A percentile compares a stretch with the other conserved stretches of the same genome.
These are phyloP conservation scores for Conidiobolus incongruus DNA, from an alignment of 371 early-diverging fungal genomes.

Conservation along the genomic window DNA sequence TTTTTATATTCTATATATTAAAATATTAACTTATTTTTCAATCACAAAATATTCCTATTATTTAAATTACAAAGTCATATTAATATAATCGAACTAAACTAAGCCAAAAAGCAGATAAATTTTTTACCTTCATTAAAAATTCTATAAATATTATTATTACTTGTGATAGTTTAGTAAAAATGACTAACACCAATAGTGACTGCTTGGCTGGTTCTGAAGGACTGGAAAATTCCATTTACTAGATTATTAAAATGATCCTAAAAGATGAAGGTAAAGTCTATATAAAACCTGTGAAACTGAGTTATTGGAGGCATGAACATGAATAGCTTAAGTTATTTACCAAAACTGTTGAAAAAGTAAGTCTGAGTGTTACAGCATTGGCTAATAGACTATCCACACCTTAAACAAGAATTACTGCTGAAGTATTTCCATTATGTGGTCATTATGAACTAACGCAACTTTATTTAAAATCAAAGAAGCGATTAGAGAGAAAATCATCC, in stretches of 20 bases:
- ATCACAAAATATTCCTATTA: too few relatives aligned
- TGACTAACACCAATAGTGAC: constrained; percentile 23
- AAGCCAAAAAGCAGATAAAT: too few relatives aligned
- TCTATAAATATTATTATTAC: too few relatives aligned
- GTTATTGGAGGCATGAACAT: constrained; percentile 16
- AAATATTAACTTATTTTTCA: too few relatives aligned
- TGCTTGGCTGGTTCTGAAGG: constrained; percentile 19
- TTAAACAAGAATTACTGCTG: constrained; percentile 17
- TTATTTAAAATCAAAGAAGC: constrained; percentile 10
- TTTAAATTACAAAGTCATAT: too few relatives aligned
- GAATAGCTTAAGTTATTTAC: constrained; percentile 18
- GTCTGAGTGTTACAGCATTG: constrained; percentile 19
- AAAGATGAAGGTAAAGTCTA: background rate
- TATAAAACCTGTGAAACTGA: background rate
- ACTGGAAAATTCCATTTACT: constrained; percentile 9
- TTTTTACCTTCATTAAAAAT: too few relatives aligned
- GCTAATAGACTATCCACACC: constrained; percentile 19
- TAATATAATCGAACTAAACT: too few relatives aligned
- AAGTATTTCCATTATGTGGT: constrained; percentile 15
- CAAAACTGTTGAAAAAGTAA: constrained; percentile 17
- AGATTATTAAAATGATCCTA: background rate
- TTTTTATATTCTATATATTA: too few relatives aligned
- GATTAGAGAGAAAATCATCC: constrained; percentile 20
- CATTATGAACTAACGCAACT: constrained; percentile 16
- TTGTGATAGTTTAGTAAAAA: too few relatives aligned